Base-by-base conservation (phyloP, 305 asterid species). In the Rubia peregrina region DNA sequence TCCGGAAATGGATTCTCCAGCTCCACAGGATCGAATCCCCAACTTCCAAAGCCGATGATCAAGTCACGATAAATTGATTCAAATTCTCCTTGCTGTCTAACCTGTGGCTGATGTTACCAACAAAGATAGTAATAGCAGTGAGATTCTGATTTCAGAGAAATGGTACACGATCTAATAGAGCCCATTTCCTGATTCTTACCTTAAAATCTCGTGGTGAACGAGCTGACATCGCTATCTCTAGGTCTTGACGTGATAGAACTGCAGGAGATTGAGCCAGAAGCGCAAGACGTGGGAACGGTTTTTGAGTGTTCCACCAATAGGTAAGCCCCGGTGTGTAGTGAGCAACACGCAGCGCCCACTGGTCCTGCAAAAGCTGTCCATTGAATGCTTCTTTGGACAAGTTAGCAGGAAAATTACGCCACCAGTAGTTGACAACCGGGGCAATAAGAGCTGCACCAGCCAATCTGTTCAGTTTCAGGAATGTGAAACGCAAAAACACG, bases 11-110 rank as follows among this genome's bases (percentile, higher is more conserved):
- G 90, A 69, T 89, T 87, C 75, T 86, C 71, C 77, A 90, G 72
- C 66, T 89, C 94, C 74, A 74, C 60, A 10, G 98, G 98, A 71
- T 81, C 87, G 44, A 93, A 89, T 42, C 90, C 95, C 97, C 95
- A 88, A 1, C 63, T 83, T 73, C 98, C 97, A 9, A 89, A 93
- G 11, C 91, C 91, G 67, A 90, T 36, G 38, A 77, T 88, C 73
- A 83, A 1, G 78, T 90, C 98, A n/a, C 95, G 92, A 69, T 84
- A 84, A 59, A 86, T 70, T 16, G 94, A 82, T 79, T 83, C 95
- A 16, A 73, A 83, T 71, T 80, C 92, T 14, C 98, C 98, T 73
- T 93, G 98, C 21, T 87, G 96, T 43, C 86, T 85, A 69, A 79
- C 68, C 24, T 76, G 68, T 67, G 78, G 83, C 92, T 84, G 88